Percentiles rank a stretch among this genome's conserved stretches.
These are phyloP conservation scores for Microdochium paspali DNA, from an alignment of 2,329 filamentous ascomycete species.

Conservation along the genomic window DNA sequence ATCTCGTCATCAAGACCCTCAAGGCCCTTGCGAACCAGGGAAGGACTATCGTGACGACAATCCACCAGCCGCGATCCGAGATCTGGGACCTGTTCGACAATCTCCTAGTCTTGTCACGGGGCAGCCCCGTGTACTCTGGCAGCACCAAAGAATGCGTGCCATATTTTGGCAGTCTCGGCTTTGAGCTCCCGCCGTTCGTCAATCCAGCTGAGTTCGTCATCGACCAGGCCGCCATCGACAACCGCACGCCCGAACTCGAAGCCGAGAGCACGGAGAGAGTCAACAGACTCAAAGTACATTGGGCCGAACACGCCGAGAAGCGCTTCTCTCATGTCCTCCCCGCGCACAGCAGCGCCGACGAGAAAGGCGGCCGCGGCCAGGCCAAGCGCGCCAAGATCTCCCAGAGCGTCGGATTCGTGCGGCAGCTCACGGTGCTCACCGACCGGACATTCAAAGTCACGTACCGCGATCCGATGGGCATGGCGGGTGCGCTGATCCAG, in stretches of 20 bases:
- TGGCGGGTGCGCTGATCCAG: slow-evolving; percentile 60
- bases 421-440: slow-evolving; percentile 58
- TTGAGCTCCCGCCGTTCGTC: slow-evolving; percentile 58
- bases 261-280: slow-evolving; percentile 49
- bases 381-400: slow-evolving; percentile 13
- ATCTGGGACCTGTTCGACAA: slow-evolving; percentile 73
- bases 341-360: too few relatives aligned
- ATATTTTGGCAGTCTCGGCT: slow-evolving; percentile 54
- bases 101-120: slow-evolving; percentile 58
- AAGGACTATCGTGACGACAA: slow-evolving; percentile 62
- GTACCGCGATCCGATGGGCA: slow-evolving; percentile 67
- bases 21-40: slow-evolving; percentile 60
- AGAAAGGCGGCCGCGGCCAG: slow-evolving; percentile 7
- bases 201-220: slow-evolving; percentile 73
- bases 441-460: slow-evolving; percentile 62
- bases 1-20: slow-evolving; percentile 61
- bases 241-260: slow-evolving; percentile 58
- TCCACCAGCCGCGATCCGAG: slow-evolving; percentile 70
- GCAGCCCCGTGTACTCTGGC: slow-evolving; percentile 61
- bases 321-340: slow-evolving; percentile 11
- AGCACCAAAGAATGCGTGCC: slow-evolving; percentile 44
- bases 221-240: slow-evolving; percentile 66
- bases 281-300: slow-evolving; percentile 48
- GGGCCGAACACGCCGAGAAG: slow-evolving; percentile 33
- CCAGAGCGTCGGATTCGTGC: slow-evolving; percentile 45